These are phyloP conservation scores for Parasitella parasitica DNA, from an alignment of 371 early-diverging fungal species.

Conservation along the genomic window DNA sequence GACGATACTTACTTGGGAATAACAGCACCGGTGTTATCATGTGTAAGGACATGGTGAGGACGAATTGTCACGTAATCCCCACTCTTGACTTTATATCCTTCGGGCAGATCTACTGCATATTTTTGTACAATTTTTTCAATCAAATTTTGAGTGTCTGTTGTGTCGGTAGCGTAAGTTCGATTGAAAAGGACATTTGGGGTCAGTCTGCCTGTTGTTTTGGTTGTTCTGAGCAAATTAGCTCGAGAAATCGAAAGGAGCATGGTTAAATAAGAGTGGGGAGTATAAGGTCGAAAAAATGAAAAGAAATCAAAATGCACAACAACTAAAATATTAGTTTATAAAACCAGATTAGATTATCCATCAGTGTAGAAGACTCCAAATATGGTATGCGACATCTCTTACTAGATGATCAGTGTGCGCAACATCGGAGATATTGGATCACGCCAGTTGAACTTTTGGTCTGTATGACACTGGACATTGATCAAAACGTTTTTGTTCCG, in stretches of 20 bases:
- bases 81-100: conserved; percentile 69
- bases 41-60: conserved; percentile 91
- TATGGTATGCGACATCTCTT: conserved; percentile 1
- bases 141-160: conserved; percentile 71
- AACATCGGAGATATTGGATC: background rate
- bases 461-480: too few species aligned
- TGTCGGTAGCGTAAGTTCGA: conserved; percentile 26
- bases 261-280: conserved; percentile 2
- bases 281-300: background rate
- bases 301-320: background rate
- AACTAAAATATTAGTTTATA: background rate
- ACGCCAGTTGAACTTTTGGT: background rate
- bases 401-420: background rate
- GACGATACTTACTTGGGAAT: conserved; percentile 84
- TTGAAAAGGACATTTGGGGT: conserved; percentile 7
- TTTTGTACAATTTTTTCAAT: conserved; percentile 93
- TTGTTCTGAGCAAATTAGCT: conserved; percentile 8
- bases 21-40: conserved; percentile 96
- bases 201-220: background rate
- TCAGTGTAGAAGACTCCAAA: conserved; percentile 4
- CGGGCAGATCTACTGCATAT: conserved; percentile 74
- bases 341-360: conserved; percentile 13
- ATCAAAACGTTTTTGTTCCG: too few species aligned
- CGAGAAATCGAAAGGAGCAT: conserved; percentile 21
- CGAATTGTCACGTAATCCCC: conserved; percentile 93